A percentile compares a stretch with the other conserved stretches of the same genome.
These are phyloP conservation scores for Rhizomucor pusillus DNA, from an alignment of 371 early-diverging fungal genomes.

Conservation along the genomic window DNA sequence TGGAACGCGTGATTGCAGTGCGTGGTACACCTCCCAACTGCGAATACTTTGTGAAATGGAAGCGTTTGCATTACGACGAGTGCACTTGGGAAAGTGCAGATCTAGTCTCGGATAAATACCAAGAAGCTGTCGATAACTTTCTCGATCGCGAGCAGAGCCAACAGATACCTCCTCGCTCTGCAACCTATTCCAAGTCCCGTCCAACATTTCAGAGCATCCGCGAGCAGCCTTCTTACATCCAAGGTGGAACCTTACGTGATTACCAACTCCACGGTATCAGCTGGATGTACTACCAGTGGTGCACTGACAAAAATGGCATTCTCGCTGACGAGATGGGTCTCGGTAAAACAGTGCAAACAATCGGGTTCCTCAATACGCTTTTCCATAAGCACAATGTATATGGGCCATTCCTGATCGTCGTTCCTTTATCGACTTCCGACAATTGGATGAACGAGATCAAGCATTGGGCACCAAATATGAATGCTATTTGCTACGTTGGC, in stretches of 20 bases:
- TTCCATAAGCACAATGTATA: slow-evolving; percentile 80
- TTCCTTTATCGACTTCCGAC: slow-evolving; percentile 92
- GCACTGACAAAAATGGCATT: slow-evolving; percentile 92
- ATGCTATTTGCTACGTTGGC: slow-evolving; percentile 88
- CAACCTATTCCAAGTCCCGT: slow-evolving; percentile 51
- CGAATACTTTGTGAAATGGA: slow-evolving; percentile 95
- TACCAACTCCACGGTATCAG: slow-evolving; percentile 98
- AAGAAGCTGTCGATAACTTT: slow-evolving; percentile 83
- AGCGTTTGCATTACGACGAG: slow-evolving; percentile 81
- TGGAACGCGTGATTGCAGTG: slow-evolving; percentile 86
- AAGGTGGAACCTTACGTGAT: slow-evolving; percentile 91
- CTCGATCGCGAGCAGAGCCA: slow-evolving; percentile 74
- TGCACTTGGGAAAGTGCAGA: slow-evolving; percentile 90
- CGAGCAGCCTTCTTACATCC: slow-evolving; percentile 81
- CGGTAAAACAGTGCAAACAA: slow-evolving; percentile 99
- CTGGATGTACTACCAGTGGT: slow-evolving; percentile 99
- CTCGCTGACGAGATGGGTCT: slow-evolving; percentile 95
- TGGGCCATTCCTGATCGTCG: slow-evolving; percentile 96
- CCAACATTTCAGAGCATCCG: slow-evolving; percentile 75
- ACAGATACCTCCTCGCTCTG: slow-evolving; percentile 71
- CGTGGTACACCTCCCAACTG: slow-evolving; percentile 45
- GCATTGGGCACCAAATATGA: slow-evolving; percentile 94
- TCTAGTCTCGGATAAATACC: slow-evolving; percentile 57
- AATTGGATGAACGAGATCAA: slow-evolving; percentile 94
- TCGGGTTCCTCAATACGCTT: slow-evolving; percentile 94